phyloP scores from a whole-genome alignment of 2,329 filamentous ascomycete genomes.

The Fusarium praegraminearum region DNA sequence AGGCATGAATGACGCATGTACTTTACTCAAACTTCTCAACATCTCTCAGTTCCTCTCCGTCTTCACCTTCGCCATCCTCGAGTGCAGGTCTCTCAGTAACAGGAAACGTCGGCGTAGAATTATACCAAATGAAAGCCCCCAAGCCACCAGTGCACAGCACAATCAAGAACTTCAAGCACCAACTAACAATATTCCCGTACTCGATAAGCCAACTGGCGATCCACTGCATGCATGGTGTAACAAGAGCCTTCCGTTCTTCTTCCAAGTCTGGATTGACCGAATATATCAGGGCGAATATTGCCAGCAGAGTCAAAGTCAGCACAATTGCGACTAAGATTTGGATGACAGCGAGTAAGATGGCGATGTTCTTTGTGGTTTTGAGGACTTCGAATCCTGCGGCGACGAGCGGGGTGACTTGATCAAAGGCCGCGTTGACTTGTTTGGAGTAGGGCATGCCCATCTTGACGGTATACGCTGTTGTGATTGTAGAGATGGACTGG shows the following conservation, averaged over 20 bases:
- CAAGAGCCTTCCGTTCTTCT: neutral
- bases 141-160: neutral
- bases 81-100: neutral
- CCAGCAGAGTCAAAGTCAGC: slow-evolving; percentile 2
- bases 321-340: neutral
- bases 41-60: neutral
- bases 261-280: slow-evolving; percentile 24
- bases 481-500: neutral
- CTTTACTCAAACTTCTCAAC: neutral
- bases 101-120: neutral
- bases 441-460: slow-evolving; percentile 29
- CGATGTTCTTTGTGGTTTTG: slow-evolving; percentile 24
- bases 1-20: fast-evolving
- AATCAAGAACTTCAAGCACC: neutral
- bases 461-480: too few species aligned
- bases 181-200: neutral
- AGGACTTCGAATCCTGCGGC: slow-evolving; percentile 24
- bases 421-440: slow-evolving; percentile 20
- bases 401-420: slow-evolving; percentile 16
- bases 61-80: neutral
- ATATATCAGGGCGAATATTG: slow-evolving; percentile 17
- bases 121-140: slow-evolving; percentile 1
- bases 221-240: slow-evolving; percentile 21
- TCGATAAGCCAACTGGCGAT: slow-evolving; percentile 9
- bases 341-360: slow-evolving; percentile 9